These are phyloP conservation scores for Linderniella brevidens DNA, from an alignment of 257 asterid species.

Conservation along the genomic window DNA sequence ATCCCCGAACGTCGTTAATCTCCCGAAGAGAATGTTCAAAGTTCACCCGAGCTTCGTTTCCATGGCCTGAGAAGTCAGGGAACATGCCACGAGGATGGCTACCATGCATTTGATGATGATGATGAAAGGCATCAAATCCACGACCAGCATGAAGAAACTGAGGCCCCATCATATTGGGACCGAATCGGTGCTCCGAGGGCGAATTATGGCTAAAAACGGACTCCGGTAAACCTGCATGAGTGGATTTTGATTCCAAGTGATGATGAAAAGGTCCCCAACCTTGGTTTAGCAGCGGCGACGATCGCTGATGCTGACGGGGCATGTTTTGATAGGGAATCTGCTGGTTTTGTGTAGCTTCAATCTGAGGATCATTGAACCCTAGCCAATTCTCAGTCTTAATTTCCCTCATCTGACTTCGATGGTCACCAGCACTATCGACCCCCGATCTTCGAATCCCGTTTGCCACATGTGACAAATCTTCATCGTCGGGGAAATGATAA, in stretches of 20 bases:
- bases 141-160: slow-evolving; percentile 21
- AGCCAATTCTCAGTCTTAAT: slow-evolving; percentile 29
- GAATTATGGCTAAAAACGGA: slow-evolving; percentile 21
- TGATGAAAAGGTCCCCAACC: slow-evolving; percentile 25
- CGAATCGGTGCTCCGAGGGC: slow-evolving; percentile 25
- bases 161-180: slow-evolving; percentile 20
- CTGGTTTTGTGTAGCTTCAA: slow-evolving; percentile 10
- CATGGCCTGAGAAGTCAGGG: slow-evolving; percentile 17
- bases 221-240: slow-evolving; percentile 31
- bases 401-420: slow-evolving; percentile 16
- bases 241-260: slow-evolving; percentile 30
- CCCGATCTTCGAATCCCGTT: slow-evolving; percentile 13
- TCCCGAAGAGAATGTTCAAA: slow-evolving; percentile 16
- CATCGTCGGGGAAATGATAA: slow-evolving; percentile 17
- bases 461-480: slow-evolving; percentile 10
- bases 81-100: slow-evolving; percentile 15
- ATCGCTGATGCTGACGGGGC: slow-evolving; percentile 24
- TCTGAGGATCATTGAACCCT: slow-evolving; percentile 19
- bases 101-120: slow-evolving; percentile 36
- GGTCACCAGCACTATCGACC: slow-evolving; percentile 8
- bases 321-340: slow-evolving; percentile 16
- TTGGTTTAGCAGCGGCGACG: slow-evolving; percentile 10
- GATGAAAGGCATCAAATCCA: slow-evolving; percentile 29
- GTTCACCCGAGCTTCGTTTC: slow-evolving; percentile 19
- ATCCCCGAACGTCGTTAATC: slow-evolving; percentile 24